Percentiles rank a stretch among this genome's conserved stretches.
phyloP scores from a whole-genome alignment of 371 early-diverging fungal genomes.

The Apophysomyces ossiformis region DNA sequence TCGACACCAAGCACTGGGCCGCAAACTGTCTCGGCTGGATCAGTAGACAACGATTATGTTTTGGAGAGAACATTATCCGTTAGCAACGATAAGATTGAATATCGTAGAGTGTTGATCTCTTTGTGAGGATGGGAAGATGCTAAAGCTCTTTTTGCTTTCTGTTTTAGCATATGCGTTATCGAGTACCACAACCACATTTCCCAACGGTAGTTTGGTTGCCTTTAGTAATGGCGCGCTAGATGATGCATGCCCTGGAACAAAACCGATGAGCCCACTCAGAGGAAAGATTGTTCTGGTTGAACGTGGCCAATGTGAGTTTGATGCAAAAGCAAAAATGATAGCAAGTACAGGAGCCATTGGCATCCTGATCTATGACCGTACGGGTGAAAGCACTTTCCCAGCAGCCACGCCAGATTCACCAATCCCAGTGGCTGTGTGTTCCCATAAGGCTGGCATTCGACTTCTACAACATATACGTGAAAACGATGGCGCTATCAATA shows the following conservation, averaged over 20 bases:
- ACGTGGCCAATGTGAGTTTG: slow-evolving; percentile 65
- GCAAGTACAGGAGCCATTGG: slow-evolving; percentile 54
- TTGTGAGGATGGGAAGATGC: not conserved
- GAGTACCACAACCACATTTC: slow-evolving; percentile 24
- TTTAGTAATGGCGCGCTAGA: slow-evolving; percentile 17
- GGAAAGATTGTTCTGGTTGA: slow-evolving; percentile 57
- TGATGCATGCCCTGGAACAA: slow-evolving; percentile 29
- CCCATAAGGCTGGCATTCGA: slow-evolving; percentile 24
- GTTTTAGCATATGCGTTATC: slow-evolving; percentile 34
- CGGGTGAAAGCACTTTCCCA: slow-evolving; percentile 19
- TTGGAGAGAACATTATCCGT: slow-evolving; percentile 24
- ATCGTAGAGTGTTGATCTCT: slow-evolving; percentile 15
- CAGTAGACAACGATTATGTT: slow-evolving; percentile 57
- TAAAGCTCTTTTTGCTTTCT: not conserved
- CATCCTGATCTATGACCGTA: slow-evolving; percentile 51
- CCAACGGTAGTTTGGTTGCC: slow-evolving; percentile 35
- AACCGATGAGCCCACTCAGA: slow-evolving; percentile 24
- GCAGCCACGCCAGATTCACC: slow-evolving; percentile 13
- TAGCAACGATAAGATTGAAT: slow-evolving; percentile 17
- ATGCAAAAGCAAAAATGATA: slow-evolving; percentile 53
- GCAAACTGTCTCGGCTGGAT: slow-evolving; percentile 63
- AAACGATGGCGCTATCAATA: not conserved
- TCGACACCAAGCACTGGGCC: slow-evolving; percentile 59
- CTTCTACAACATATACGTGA: slow-evolving; percentile 10
- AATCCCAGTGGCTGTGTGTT: slow-evolving; percentile 45